Base-by-base conservation (phyloP, 148 eudicot genomes). In the Spergularia marina region DNA sequence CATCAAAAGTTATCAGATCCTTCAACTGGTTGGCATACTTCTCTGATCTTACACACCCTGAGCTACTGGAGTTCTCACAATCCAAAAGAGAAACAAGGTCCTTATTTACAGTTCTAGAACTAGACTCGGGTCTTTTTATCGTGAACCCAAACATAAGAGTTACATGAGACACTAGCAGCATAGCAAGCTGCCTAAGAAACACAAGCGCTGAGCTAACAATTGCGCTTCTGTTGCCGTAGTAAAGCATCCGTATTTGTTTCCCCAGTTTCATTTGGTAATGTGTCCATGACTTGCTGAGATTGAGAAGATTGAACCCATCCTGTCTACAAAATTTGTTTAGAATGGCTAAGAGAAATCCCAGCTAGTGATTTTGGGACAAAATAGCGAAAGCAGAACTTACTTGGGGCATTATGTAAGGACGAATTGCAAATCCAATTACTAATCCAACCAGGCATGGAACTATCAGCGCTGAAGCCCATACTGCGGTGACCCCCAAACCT, bases 161-260 rank as follows among this genome's bases (percentile, higher is more conserved):
- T 49, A 92, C 74, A 14, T 80, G 82, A 80, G 91, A 87, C 30
- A 77, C 53, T 77, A 70, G 49, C 69, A 87, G 68, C 73, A 61
- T 49, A 53, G 79, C 41, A 34, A 87, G 63, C 74, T 73, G 74
- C 74, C 71, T 78, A 36, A 74, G 40, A 75, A 78, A 40, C 68
- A 17, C 70, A 10, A 77, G 17, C 34, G 75, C 59, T 69, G 84
- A 85, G 77, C 80, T 88, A 92, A 85, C 97, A 90, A 83, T 30
- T 90, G 77, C 92, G 97, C 76, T 92, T 92, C 80, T 92, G 77
- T 68, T 74, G 89, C 40, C 97, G 87, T 72, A 92, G 89, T 70
- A 88, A 66, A 70, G 64, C 80, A 75, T 92, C 92, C 0, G 82
- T 76, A 57, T 20, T 88, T 49, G 87, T 73, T 81, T 92, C 92